Conservation (phyloP, 2,329 filamentous ascomycete species). For the Talaromyces sp. region DNA sequence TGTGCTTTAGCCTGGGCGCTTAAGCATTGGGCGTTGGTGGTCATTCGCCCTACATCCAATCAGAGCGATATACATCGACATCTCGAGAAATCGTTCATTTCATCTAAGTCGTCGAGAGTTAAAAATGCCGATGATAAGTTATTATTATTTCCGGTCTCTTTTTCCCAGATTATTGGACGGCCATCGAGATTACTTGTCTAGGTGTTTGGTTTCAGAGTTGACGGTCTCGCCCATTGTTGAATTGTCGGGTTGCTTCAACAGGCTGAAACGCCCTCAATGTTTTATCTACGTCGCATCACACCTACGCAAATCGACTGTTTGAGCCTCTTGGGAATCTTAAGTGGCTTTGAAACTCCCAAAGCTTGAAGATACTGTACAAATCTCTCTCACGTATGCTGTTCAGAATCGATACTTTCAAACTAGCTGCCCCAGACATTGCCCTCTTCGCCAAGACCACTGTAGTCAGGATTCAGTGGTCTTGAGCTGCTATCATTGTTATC, state of each 20-base stretch:
- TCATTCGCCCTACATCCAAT: constrained; percentile 7
- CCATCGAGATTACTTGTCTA: not conserved
- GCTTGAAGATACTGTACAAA: constrained; percentile 3
- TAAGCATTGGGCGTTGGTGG: constrained; percentile 8
- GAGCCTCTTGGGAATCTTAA: not conserved
- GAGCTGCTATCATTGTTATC: constrained; percentile 18
- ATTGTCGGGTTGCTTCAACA: not conserved
- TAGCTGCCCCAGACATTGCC: constrained; percentile 22
- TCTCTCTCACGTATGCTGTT: not conserved
- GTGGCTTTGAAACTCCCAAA: not conserved
- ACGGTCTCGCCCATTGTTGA: not conserved
- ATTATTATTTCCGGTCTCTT: not conserved
- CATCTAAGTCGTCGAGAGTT: not conserved
- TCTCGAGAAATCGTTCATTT: not conserved
- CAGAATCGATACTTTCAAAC: not conserved
- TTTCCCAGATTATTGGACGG: not conserved
- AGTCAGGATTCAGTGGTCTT: constrained; percentile 20
- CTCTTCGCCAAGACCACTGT: constrained; percentile 34
- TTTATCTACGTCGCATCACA: constrained; percentile 11
- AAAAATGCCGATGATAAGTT: not conserved
- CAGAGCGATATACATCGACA: not conserved
- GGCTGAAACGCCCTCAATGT: constrained; percentile 1
- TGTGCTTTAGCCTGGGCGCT: constrained; percentile 4
- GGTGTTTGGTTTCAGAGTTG: constrained; percentile 3
- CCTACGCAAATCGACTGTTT: not conserved